Evolutionary conservation across 805 yeast species (phyloP).

Genomic region (Starmera dryadoides): DNA sequence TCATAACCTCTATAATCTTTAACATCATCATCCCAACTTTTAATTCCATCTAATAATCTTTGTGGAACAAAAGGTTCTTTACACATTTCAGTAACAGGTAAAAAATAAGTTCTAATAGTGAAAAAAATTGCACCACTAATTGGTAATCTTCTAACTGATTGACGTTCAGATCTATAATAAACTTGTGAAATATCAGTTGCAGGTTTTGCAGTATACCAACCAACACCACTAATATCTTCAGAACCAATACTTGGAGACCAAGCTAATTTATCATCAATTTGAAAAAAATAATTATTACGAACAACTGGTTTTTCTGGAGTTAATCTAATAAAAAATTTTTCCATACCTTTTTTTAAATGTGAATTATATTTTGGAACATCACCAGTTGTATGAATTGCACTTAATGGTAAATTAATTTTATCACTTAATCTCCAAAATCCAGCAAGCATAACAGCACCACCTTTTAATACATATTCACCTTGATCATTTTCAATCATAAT

Average conservation of each 20-base stretch:
- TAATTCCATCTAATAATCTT: constrained; percentile 50
- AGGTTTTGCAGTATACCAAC: constrained; percentile 55
- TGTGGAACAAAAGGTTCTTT: constrained; percentile 57
- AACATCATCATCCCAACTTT: constrained; percentile 55
- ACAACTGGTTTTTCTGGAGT: constrained; percentile 58
- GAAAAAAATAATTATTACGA: constrained; percentile 59
- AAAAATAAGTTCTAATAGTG: constrained; percentile 58
- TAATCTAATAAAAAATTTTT: constrained; percentile 51
- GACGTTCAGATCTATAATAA: constrained; percentile 59
- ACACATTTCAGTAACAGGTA: constrained; percentile 45
- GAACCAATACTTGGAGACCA: constrained; percentile 63
- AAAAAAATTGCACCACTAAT: constrained; percentile 49
- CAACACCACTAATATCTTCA: constrained; percentile 43
- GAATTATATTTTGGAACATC: constrained; percentile 61
- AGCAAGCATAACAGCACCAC: constrained; percentile 58
- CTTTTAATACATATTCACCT: constrained; percentile 50
- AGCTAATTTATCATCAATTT: constrained; percentile 53
- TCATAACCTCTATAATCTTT: constrained; percentile 52
- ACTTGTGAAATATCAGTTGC: constrained; percentile 41
- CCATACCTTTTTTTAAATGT: constrained; percentile 56
- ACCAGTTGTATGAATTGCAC: constrained; percentile 55
- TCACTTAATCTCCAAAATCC: constrained; percentile 67
- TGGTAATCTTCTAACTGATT: constrained; percentile 55
- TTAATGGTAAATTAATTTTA: constrained; percentile 47
- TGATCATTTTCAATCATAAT: constrained; percentile 53